Percentiles rank a stretch among this genome's conserved stretches.
phyloP scores from a whole-genome alignment of 495 filamentous ascomycete species.

The Trichoderma erinaceum region DNA sequence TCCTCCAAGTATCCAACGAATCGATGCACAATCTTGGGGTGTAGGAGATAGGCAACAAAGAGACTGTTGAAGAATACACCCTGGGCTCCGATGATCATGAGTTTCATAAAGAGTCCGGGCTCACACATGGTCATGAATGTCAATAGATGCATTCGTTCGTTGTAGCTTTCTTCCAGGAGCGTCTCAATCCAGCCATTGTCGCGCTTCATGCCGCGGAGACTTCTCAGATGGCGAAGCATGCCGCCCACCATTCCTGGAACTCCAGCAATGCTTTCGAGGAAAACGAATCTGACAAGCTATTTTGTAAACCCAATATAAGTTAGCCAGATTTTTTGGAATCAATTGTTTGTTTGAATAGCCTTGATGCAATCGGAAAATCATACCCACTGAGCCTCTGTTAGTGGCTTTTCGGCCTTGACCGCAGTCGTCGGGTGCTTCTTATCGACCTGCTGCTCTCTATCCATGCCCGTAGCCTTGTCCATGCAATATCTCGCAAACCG shows the following conservation, averaged over 20 bases:
- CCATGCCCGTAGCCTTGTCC: slow-evolving; percentile 42
- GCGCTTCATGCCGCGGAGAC: slow-evolving; percentile 73
- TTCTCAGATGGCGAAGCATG: slow-evolving; percentile 83
- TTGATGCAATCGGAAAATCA: not conserved
- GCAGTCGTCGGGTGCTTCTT: slow-evolving; percentile 42
- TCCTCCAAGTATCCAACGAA: slow-evolving; percentile 98
- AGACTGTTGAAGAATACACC: slow-evolving; percentile 92
- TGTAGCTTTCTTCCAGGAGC: slow-evolving; percentile 86
- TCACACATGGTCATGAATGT: slow-evolving; percentile 92
- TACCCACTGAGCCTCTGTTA: slow-evolving; percentile 45
- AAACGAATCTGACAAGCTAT: slow-evolving; percentile 73
- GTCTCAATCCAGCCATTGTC: slow-evolving; percentile 99
- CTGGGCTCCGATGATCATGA: slow-evolving; percentile 75
- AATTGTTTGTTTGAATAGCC: not conserved
- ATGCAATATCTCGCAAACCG: slow-evolving; percentile 37
- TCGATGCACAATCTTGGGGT: slow-evolving; percentile 83
- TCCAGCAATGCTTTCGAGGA: slow-evolving; percentile 89
- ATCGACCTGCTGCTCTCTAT: slow-evolving; percentile 38
- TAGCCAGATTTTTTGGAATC: slow-evolving; percentile 10
- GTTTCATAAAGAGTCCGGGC: slow-evolving; percentile 83
- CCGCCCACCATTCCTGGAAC: slow-evolving; percentile 97
- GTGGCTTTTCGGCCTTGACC: slow-evolving; percentile 35
- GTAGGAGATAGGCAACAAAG: slow-evolving; percentile 83
- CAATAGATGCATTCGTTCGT: slow-evolving; percentile 93
- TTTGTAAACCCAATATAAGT: not conserved